These are phyloP conservation scores for Rhizopus sp. DNA, from an alignment of 371 early-diverging fungal species.

Conservation along the genomic window DNA sequence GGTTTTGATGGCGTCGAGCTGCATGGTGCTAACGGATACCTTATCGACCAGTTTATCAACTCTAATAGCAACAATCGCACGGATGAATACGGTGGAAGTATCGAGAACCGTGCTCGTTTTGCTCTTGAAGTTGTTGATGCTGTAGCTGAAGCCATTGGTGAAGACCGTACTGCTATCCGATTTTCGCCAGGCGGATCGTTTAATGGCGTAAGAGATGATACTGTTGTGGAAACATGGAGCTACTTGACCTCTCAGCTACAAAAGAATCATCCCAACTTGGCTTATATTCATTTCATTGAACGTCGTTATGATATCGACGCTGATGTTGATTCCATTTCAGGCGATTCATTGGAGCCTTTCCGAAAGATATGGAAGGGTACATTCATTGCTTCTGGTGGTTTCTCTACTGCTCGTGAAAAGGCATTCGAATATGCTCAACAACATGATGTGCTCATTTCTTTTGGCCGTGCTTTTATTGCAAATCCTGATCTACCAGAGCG, in stretches of 20 bases:
- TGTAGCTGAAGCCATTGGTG: slow-evolving; percentile 44
- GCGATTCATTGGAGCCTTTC: slow-evolving; percentile 25
- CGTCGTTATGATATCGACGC: slow-evolving; percentile 16
- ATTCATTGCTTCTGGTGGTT: slow-evolving; percentile 38
- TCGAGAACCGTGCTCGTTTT: slow-evolving; percentile 75
- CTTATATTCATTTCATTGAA: slow-evolving; percentile 41
- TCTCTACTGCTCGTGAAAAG: slow-evolving; percentile 11
- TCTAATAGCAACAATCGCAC: slow-evolving; percentile 55
- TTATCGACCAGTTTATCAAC: slow-evolving; percentile 60
- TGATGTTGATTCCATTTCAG: slow-evolving; percentile 4
- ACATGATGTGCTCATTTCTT: slow-evolving; percentile 16
- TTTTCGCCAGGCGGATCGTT: slow-evolving; percentile 21
- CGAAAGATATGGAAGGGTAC: slow-evolving; percentile 34
- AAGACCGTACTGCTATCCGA: slow-evolving; percentile 27
- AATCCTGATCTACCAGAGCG: slow-evolving; percentile 29
- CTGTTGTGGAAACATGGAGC: slow-evolving; percentile 28
- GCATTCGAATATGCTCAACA: slow-evolving; percentile 19
- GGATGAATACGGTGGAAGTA: slow-evolving; percentile 68
- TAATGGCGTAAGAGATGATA: slow-evolving; percentile 31
- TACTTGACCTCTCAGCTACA: slow-evolving; percentile 27
- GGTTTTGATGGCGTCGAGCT: slow-evolving; percentile 75
- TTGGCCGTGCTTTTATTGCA: slow-evolving; percentile 25
- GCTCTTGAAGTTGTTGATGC: slow-evolving; percentile 55
- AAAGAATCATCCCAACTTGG: slow-evolving; percentile 21
- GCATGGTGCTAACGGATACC: slow-evolving; percentile 71